Base-by-base conservation (phyloP, 78 protist species). In the Anaeramoeba flamelloides region DNA sequence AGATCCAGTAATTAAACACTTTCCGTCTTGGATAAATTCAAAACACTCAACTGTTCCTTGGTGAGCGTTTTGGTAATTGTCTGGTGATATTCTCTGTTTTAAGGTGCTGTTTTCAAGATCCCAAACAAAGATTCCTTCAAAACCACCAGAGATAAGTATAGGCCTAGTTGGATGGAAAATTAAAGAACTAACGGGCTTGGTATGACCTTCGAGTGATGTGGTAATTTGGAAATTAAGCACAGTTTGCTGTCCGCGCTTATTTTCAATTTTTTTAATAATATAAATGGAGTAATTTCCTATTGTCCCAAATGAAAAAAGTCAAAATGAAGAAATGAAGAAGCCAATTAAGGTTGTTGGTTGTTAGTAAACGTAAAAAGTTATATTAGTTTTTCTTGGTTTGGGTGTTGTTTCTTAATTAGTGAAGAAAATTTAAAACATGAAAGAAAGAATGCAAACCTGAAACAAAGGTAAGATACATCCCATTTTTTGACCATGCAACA, bases 51-150 rank as follows among this genome's bases (percentile, higher is more conserved):
- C 69, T 26, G 69, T 53, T 26, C 69, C 69, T 26, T 53, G 34
- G 17, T 53, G 69, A 53, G 69, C 69, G 17, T 8, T 26, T 26
- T 26, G 8, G 17, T 53, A 17, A 53, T 8, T 26, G 17, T 17
- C 69, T 26, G 69, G 8, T 53, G 8, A 26, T 53, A 53, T 53
- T 8, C 8, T 17, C 17, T 53, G 69, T 53, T 53, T 53, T 17
- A 76, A 36, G 17, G 78, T 22, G 17, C 8, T 26, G 38, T 8
- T 22, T 33, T 33, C 31, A 8, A 76, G 78, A 17, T 76, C 78
- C 78, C 78, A 76, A 36, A 76, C 17, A 36, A 76, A 76, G 17
- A 76, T 8, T 22, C 78, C 78, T 36, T 76, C 78, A 33, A 26
- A 17, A 76, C 78, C 78, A 36, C 38, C 78, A 33, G 78, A 76